Percentiles rank a stretch among this genome's conserved stretches.
phyloP scores from a whole-genome alignment of 148 eudicot species.

The Vaccinium darrowii region DNA sequence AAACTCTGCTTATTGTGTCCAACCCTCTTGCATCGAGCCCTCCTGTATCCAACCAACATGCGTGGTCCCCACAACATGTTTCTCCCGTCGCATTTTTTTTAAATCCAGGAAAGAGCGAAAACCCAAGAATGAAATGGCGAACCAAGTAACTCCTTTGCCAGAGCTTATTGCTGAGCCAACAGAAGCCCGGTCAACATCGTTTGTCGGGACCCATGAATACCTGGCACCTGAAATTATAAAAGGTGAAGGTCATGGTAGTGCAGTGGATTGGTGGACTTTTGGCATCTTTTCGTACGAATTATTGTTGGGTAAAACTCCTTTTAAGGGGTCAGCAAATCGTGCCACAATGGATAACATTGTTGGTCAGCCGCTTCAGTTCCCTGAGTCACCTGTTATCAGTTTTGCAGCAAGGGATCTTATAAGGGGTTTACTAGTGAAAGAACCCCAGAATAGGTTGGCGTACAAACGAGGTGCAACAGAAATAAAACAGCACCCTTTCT shows the following conservation, averaged over 20 bases:
- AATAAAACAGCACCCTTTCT: conserved; percentile 69
- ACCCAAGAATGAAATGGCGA: conserved; percentile 54
- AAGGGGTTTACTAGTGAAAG: conserved; percentile 82
- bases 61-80: conserved; percentile 42
- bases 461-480: conserved; percentile 90
- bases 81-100: conserved; percentile 66
- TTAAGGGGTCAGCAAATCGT: conserved; percentile 82
- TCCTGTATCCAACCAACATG: no score
- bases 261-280: conserved; percentile 97
- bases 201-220: conserved; percentile 93
- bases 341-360: conserved; percentile 87
- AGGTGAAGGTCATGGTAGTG: conserved; percentile 97
- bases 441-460: conserved; percentile 85
- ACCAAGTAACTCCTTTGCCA: not conserved
- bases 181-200: conserved; percentile 86
- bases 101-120: conserved; percentile 72
- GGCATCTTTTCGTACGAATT: conserved; percentile 88
- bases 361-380: conserved; percentile 72
- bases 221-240: conserved; percentile 90
- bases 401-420: conserved; percentile 84
- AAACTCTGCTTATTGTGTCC: no score
- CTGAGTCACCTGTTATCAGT: conserved; percentile 75
- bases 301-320: conserved; percentile 85
- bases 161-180: conserved; percentile 95
- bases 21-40: no score